Base-by-base conservation (phyloP, 352 stramenopile species). In the Globisporangium apiculatum region DNA sequence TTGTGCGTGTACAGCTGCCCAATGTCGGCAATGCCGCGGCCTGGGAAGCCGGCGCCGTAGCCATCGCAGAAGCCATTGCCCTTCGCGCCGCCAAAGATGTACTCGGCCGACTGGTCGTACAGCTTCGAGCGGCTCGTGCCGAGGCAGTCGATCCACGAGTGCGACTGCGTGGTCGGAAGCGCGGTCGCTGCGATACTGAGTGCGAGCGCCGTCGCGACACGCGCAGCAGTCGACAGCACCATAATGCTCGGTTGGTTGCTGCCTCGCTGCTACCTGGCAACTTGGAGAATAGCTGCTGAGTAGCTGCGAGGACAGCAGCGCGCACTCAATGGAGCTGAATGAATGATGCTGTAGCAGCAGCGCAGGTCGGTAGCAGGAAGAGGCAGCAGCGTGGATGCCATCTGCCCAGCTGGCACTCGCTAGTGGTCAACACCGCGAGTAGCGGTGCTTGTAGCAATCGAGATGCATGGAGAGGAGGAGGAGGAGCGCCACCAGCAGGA, bases 111-210 rank as follows among this genome's bases (percentile, higher is more conserved):
- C 51, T 83, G 62, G 51, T 87, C 72, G 53, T 90, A 88, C 7
- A 90, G 53, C 55, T 85, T 85, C 9, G 62, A 72, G 53, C 76
- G 66, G 60, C 78, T 71, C 51, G 73, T 86, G 67, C 86, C 81
- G 46, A 91, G 68, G 57, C 81, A 91, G 62, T 91, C 81, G 66
- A 89, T 82, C 79, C 81, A 89, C 10, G 78, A 73, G 64, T 91
- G 81, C n/a, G 72, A 73, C 0, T 71, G 48, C 18, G 70, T 53
- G 38, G 60, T 43, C 5, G 49, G 58, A 51, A 57, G 63, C 24
- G 47, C 45, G n/a, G 37, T 49, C 52, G 51, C 51, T 15, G 54
- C 51, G 14, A 59, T 7, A 5, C 49, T 56, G 9, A 62, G 57
- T 50, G 37, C 15, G 9, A 56, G 57, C 57, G 36, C 40, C 49